Evolutionary conservation across 116 monocot genomes (phyloP).

Genomic region (Papilionanthe hybrid): DNA sequence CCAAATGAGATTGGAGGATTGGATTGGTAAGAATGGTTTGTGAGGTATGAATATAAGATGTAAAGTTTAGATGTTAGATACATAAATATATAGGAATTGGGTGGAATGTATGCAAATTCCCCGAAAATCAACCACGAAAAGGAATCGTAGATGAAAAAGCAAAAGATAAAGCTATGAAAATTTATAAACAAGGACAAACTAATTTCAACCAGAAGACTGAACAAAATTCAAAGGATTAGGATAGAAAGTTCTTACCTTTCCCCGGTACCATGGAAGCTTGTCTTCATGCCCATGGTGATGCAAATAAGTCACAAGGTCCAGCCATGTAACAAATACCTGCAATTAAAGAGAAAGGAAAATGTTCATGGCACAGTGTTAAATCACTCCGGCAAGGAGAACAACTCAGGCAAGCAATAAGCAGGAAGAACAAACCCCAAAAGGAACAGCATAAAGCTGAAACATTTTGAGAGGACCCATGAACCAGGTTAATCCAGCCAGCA

Average conservation of each 20-base stretch:
- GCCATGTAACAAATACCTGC: slow-evolving; percentile 58
- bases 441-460: slow-evolving; percentile 64
- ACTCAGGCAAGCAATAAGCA: too few relatives aligned
- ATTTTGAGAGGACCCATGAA: slow-evolving; percentile 48
- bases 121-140: too few relatives aligned
- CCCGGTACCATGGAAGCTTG: slow-evolving; percentile 70
- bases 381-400: too few relatives aligned
- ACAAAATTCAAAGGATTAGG: background rate
- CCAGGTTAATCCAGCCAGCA: slow-evolving; percentile 43
- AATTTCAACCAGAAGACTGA: background rate
- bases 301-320: slow-evolving; percentile 67
- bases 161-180: too few relatives aligned
- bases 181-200: background rate
- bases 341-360: background rate
- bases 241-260: slow-evolving; percentile 27
- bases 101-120: too few relatives aligned
- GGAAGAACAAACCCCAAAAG: slow-evolving; percentile 40
- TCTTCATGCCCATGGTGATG: slow-evolving; percentile 68
- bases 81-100: too few relatives aligned
- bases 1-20: too few relatives aligned
- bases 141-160: too few relatives aligned
- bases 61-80: too few relatives aligned
- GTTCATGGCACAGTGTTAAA: background rate
- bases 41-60: too few relatives aligned
- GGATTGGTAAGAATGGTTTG: too few relatives aligned